Conservation (phyloP, 2,329 filamentous ascomycete species). For the Diaporthe sp. region DNA sequence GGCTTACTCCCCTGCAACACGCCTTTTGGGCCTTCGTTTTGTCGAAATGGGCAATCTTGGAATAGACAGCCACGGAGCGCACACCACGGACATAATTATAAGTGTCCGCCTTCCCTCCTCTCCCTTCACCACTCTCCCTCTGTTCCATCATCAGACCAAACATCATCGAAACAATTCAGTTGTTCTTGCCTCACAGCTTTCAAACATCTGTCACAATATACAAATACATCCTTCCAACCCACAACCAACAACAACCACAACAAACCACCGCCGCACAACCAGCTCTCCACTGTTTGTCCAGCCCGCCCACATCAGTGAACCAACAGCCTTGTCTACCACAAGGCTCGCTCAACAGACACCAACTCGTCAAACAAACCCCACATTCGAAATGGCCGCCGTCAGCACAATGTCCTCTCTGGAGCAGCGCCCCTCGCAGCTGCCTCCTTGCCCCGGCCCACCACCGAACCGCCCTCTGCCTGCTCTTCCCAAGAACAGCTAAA, state of each 20-base stretch:
- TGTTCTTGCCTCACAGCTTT: conserved; percentile 19
- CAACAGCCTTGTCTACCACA: conserved; percentile 31
- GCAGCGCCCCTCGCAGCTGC: conserved; percentile 73
- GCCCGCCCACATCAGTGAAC: not conserved
- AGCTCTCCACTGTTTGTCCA: conserved; percentile 24
- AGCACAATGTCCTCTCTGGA: conserved; percentile 36
- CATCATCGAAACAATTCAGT: conserved; percentile 25
- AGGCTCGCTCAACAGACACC: not conserved
- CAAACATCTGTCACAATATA: conserved; percentile 15
- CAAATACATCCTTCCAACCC: not conserved
- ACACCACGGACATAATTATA: conserved; percentile 28
- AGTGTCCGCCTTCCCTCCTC: conserved; percentile 27
- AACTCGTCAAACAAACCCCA: conserved; percentile 1
- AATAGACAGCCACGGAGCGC: conserved; percentile 9
- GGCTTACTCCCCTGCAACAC: conserved; percentile 25
- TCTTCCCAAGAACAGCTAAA: conserved; percentile 70
- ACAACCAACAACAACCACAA: not conserved
- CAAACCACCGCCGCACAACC: no score
- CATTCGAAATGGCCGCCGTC: conserved; percentile 34
- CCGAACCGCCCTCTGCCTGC: conserved; percentile 73
- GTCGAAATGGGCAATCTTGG: conserved; percentile 30
- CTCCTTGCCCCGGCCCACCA: conserved; percentile 74
- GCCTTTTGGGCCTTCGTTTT: conserved; percentile 30
- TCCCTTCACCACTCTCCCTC: not conserved
- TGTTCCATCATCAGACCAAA: conserved; percentile 26